phyloP scores from a whole-genome alignment of 306 rosid species.

The Cucurbita pepo region DNA sequence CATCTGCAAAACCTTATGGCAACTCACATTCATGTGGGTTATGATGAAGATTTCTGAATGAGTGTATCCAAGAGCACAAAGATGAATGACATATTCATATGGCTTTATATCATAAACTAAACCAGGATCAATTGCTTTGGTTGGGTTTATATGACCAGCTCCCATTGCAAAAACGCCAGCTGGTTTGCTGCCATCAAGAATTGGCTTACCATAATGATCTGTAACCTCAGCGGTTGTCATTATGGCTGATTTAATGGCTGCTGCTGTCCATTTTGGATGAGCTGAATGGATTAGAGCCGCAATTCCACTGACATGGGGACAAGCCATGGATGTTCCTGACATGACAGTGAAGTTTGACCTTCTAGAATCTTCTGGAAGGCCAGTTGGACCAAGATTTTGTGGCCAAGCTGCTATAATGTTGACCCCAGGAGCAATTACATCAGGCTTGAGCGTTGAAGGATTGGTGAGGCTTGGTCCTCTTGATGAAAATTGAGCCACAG shows the following conservation, averaged over 20 bases:
- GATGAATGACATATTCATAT: conserved; percentile 49
- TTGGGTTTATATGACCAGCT: conserved; percentile 70
- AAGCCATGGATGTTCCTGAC: conserved; percentile 95
- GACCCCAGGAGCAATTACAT: conserved; percentile 87
- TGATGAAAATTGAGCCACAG: conserved; percentile 69
- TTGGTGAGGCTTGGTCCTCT: conserved; percentile 75
- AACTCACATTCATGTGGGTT: conserved; percentile 68
- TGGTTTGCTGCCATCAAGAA: conserved; percentile 51
- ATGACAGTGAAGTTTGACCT: conserved; percentile 72
- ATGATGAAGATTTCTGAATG: conserved; percentile 41
- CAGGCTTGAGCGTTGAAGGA: conserved; percentile 93
- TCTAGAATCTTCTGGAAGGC: conserved; percentile 67
- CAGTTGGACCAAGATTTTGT: conserved; percentile 77
- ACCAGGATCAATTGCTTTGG: conserved; percentile 59
- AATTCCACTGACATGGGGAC: conserved; percentile 86
- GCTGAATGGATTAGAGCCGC: conserved; percentile 64
- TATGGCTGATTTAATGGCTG: conserved; percentile 66
- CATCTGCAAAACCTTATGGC: conserved; percentile 29
- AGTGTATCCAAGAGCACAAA: conserved; percentile 70
- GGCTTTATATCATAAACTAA: conserved; percentile 60
- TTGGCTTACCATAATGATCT: conserved; percentile 58
- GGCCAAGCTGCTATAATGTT: conserved; percentile 99
- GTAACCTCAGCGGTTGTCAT: conserved; percentile 59
- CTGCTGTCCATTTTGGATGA: conserved; percentile 71
- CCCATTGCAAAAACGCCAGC: conserved; percentile 58